phyloP scores from a whole-genome alignment of 495 filamentous ascomycete genomes.

The Evernia prunastri region DNA sequence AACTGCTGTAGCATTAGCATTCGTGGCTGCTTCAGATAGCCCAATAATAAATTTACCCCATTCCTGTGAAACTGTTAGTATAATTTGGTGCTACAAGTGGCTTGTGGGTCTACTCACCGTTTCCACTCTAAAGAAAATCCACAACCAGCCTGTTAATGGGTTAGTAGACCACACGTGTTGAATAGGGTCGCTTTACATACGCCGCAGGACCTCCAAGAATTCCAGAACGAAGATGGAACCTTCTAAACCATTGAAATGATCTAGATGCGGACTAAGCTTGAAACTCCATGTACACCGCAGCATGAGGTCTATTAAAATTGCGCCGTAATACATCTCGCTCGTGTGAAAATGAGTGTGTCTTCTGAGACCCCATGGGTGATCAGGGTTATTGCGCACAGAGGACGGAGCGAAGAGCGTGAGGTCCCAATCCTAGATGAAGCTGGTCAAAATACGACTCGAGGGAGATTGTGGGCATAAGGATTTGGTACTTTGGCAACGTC shows the following conservation, averaged over 20 bases:
- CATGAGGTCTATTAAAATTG: slow-evolving; percentile 69
- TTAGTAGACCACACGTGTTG: not conserved
- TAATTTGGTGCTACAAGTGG: not conserved
- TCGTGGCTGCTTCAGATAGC: not conserved
- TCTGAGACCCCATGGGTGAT: slow-evolving; percentile 73
- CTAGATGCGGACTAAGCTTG: slow-evolving; percentile 72
- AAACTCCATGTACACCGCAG: slow-evolving; percentile 86
- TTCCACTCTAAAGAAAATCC: slow-evolving; percentile 93
- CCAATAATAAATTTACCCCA: slow-evolving; percentile 39
- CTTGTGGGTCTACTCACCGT: slow-evolving; percentile 48
- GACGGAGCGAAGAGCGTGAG: slow-evolving; percentile 64
- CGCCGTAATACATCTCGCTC: slow-evolving; percentile 70
- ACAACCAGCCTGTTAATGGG: slow-evolving; percentile 56
- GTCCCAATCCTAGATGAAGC: slow-evolving; percentile 69
- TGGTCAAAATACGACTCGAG: not conserved
- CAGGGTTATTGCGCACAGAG: slow-evolving; percentile 44
- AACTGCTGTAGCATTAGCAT: slow-evolving; percentile 37
- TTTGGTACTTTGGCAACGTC: slow-evolving; percentile 61
- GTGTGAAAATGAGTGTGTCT: slow-evolving; percentile 62
- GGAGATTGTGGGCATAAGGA: not conserved
- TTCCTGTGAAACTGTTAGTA: slow-evolving; percentile 8
- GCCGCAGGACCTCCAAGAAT: slow-evolving; percentile 72
- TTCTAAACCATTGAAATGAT: slow-evolving; percentile 78
- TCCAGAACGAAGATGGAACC: slow-evolving; percentile 82
- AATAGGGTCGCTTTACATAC: slow-evolving; percentile 27